Percentiles rank a stretch among this genome's conserved stretches.
These are phyloP conservation scores for Cyamopsis tetragonoloba DNA, from an alignment of 306 rosid genomes.

Conservation along the genomic window DNA sequence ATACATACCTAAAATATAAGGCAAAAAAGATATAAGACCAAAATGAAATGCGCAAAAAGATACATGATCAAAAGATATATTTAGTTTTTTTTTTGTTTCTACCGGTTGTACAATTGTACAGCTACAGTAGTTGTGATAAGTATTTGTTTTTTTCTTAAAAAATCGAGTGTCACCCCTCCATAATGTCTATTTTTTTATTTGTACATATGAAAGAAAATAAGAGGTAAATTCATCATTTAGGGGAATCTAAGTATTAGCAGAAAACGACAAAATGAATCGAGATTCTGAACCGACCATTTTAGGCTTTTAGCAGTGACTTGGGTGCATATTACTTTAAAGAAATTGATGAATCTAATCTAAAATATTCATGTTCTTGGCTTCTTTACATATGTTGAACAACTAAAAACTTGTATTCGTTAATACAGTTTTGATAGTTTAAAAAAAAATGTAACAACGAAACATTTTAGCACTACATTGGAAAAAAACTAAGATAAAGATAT, in stretches of 20 bases:
- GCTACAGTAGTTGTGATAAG: too few relatives aligned
- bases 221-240: neutral
- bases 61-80: too few relatives aligned
- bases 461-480: neutral
- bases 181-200: neutral
- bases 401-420: slow-evolving; percentile 17
- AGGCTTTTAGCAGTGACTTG: slow-evolving; percentile 7
- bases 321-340: neutral
- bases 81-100: too few relatives aligned
- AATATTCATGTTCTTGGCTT: slow-evolving; percentile 7
- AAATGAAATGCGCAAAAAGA: too few relatives aligned
- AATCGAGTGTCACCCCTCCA: too few relatives aligned
- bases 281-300: slow-evolving; percentile 19
- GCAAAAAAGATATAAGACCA: too few relatives aligned
- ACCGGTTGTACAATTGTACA: too few relatives aligned
- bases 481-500: neutral
- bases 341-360: slow-evolving; percentile 14
- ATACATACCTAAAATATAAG: too few relatives aligned
- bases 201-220: neutral
- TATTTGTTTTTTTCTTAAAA: too few relatives aligned
- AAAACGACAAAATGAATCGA: slow-evolving; percentile 16
- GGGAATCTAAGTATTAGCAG: slow-evolving; percentile 23
- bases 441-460: neutral
- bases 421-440: neutral
- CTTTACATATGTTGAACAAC: neutral